phyloP scores from a whole-genome alignment of 2,329 filamentous ascomycete species.

The Grosmannia serpens region DNA sequence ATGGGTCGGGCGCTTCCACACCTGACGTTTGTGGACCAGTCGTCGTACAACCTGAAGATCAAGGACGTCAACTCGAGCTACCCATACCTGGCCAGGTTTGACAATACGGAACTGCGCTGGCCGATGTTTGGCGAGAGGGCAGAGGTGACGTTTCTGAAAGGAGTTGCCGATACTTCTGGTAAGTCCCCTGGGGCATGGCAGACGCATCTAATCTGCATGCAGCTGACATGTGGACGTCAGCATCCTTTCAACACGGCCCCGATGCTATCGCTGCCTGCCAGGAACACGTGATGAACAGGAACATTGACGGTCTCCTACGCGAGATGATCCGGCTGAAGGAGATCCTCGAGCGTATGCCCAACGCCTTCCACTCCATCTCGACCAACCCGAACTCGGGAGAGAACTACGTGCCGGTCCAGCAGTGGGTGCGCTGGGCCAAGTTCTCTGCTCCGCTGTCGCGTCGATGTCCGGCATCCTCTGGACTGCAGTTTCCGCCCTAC shows the following conservation, averaged over 20 bases:
- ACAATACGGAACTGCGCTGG: constrained; percentile 43
- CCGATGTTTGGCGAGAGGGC: constrained; percentile 40
- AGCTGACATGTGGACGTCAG: no score
- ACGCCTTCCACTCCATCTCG: constrained; percentile 42
- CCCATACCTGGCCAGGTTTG: constrained; percentile 38
- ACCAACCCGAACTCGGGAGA: constrained; percentile 39
- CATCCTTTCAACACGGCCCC: constrained; percentile 38
- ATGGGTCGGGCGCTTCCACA: constrained; percentile 41
- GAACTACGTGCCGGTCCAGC: constrained; percentile 35
- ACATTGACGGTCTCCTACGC: constrained; percentile 36
- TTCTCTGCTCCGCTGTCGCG: constrained; percentile 39
- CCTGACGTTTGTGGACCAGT: constrained; percentile 40
- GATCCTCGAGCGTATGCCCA: constrained; percentile 40
- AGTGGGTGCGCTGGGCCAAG: constrained; percentile 39
- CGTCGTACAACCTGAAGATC: constrained; percentile 40
- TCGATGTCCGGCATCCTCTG: constrained; percentile 37
- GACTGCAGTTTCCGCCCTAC: constrained; percentile 40
- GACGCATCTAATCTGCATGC: no score
- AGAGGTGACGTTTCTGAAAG: constrained; percentile 40
- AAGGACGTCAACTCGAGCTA: constrained; percentile 34
- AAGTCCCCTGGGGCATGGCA: no score
- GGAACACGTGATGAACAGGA: constrained; percentile 40
- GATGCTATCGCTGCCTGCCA: constrained; percentile 41
- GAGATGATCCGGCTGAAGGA: constrained; percentile 41
- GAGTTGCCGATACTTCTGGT: constrained; percentile 30